A percentile compares a stretch with the other conserved stretches of the same genome.
phyloP scores from a whole-genome alignment of 2,329 filamentous ascomycete species.

The Aureobasidium sp. region DNA sequence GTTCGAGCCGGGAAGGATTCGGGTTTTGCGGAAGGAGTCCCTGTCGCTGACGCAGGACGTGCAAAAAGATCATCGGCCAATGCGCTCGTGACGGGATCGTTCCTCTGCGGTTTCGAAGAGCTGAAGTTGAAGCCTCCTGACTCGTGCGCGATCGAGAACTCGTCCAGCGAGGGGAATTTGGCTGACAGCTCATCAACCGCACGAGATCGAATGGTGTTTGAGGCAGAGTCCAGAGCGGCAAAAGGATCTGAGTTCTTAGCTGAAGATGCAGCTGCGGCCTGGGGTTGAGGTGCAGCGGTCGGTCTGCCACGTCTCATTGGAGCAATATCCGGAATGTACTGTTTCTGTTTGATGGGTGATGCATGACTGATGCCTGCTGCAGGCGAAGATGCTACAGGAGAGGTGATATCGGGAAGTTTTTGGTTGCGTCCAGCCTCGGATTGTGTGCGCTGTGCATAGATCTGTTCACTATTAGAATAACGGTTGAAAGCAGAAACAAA shows the following conservation, averaged over 20 bases:
- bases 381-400: constrained; percentile 41
- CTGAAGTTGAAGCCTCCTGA: constrained; percentile 76
- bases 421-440: constrained; percentile 56
- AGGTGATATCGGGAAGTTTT: constrained; percentile 43
- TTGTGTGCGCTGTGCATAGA: constrained; percentile 47
- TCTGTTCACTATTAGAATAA: constrained; percentile 28
- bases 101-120: constrained; percentile 30
- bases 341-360: constrained; percentile 58
- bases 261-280: constrained; percentile 45
- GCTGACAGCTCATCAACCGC: constrained; percentile 71
- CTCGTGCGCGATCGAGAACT: constrained; percentile 85
- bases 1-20: background rate
- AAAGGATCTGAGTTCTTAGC: constrained; percentile 72
- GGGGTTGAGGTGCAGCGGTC: constrained; percentile 38
- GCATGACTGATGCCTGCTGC: constrained; percentile 13
- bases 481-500: background rate
- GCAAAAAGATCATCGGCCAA: constrained; percentile 80
- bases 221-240: constrained; percentile 70
- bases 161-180: constrained; percentile 82
- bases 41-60: background rate
- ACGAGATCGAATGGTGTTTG: constrained; percentile 36
- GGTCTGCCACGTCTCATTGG: constrained; percentile 89
- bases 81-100: constrained; percentile 61
- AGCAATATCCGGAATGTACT: constrained; percentile 75
- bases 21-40: background rate